Conservation (phyloP, 257 asterid species). For the Phtheirospermum japonicum region DNA sequence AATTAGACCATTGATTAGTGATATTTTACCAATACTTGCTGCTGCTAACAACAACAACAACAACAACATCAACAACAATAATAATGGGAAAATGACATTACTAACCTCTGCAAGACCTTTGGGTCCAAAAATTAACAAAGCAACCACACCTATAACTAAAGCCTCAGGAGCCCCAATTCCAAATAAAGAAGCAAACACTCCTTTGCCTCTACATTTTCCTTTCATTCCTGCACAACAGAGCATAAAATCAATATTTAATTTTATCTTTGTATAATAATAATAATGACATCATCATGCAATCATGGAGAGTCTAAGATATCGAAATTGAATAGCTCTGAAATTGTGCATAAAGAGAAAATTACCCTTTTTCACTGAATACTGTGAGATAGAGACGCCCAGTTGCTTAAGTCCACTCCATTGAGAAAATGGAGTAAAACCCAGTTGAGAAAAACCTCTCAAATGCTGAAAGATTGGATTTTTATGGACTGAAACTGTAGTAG, state of each 20-base stretch:
- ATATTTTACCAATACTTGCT: neutral
- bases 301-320: no score
- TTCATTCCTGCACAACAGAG: constrained; percentile 43
- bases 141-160: constrained; percentile 71
- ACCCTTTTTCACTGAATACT: constrained; percentile 38
- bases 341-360: neutral
- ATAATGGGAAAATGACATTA: neutral
- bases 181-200: constrained; percentile 63
- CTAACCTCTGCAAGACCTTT: constrained; percentile 80
- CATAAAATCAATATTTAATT: no score
- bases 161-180: constrained; percentile 82
- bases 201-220: constrained; percentile 39
- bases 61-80: neutral
- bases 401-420: constrained; percentile 59
- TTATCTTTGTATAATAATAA: no score
- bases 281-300: neutral
- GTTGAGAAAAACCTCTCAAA: constrained; percentile 33
- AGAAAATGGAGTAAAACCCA: constrained; percentile 40
- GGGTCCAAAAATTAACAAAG: constrained; percentile 74
- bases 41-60: no score
- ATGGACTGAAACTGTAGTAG: constrained; percentile 33
- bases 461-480: constrained; percentile 32
- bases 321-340: no score
- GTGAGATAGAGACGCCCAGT: constrained; percentile 37
- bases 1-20: no score